A percentile compares a stretch with the other conserved stretches of the same genome.
phyloP scores from a whole-genome alignment of 2,329 filamentous ascomycete genomes.

The Elsinoe necatrix region DNA sequence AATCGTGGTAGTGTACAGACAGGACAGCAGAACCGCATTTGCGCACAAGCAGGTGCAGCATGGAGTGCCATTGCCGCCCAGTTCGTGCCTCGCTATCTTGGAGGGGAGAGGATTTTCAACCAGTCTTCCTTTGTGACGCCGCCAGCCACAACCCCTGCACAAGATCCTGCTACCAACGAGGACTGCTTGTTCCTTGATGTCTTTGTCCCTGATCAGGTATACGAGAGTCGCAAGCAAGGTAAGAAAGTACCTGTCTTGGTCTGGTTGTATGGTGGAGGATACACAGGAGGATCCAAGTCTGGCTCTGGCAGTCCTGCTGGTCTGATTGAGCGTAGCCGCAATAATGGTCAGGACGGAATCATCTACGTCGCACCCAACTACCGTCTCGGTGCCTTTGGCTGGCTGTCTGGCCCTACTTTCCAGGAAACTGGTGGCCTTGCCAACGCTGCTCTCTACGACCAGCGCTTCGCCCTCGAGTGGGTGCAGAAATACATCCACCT shows the following conservation, averaged over 20 bases:
- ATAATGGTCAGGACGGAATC: constrained; percentile 32
- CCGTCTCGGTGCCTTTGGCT: constrained; percentile 43
- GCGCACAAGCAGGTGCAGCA: constrained; percentile 37
- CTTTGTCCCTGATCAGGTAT: constrained; percentile 29
- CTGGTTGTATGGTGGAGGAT: constrained; percentile 46
- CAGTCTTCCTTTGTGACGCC: constrained; percentile 15
- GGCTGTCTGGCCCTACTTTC: constrained; percentile 38
- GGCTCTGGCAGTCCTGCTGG: constrained; percentile 31
- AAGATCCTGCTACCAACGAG: constrained; percentile 29
- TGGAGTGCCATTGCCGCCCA: constrained; percentile 34
- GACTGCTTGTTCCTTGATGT: constrained; percentile 37
- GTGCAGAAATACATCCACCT: constrained; percentile 45
- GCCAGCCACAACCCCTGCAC: constrained; percentile 2
- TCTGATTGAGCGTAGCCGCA: constrained; percentile 36
- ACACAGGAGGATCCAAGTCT: constrained; percentile 34
- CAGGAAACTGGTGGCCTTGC: constrained; percentile 35
- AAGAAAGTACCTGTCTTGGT: constrained; percentile 31
- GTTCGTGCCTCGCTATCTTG: constrained; percentile 30
- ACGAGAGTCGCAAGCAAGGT: constrained; percentile 28
- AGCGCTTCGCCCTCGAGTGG: constrained; percentile 51
- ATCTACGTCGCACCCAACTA: constrained; percentile 44
- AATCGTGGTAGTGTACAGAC: constrained; percentile 41
- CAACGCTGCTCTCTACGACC: constrained; percentile 46
- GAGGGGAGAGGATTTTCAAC: constrained; percentile 22
- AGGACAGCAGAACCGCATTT: constrained; percentile 37